Evolutionary conservation across 306 rosid species (phyloP).

Genomic region (Ammopiptanthus mongolicus): DNA sequence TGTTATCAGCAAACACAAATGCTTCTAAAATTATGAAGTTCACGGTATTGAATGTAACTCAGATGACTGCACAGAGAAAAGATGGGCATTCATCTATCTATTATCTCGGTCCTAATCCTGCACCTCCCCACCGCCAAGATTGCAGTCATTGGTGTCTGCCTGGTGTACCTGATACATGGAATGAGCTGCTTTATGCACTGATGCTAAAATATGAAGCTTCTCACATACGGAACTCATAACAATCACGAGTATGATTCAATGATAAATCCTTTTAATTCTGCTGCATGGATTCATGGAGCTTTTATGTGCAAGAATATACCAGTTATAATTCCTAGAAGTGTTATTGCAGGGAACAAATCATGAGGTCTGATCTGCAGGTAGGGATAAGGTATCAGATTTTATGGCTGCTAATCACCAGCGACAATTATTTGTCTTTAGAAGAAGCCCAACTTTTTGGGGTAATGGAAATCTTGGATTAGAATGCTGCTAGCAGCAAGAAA

Average conservation of each 20-base stretch:
- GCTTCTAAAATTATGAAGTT: conserved; percentile 29
- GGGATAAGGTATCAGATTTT: conserved; percentile 5
- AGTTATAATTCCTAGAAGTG: neutral
- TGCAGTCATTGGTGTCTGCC: conserved; percentile 99
- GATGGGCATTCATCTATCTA: conserved; percentile 85
- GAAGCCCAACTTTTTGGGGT: neutral
- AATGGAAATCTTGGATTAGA: neutral
- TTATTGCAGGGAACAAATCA: neutral
- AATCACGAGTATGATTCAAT: neutral
- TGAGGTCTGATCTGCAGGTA: neutral
- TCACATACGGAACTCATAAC: conserved; percentile 20
- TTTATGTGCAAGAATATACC: neutral
- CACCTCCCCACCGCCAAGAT: conserved; percentile 65
- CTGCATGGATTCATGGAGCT: neutral
- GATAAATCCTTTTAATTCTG: neutral
- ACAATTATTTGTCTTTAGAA: neutral
- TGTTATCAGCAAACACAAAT: conserved; percentile 34
- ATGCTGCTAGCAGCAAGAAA: neutral
- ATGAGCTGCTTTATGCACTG: conserved; percentile 72
- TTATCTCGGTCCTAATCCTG: conserved; percentile 46
- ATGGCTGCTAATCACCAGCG: neutral
- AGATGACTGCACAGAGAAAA: conserved; percentile 64
- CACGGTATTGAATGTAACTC: conserved; percentile 55
- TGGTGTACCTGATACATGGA: conserved; percentile 92
- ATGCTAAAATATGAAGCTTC: conserved; percentile 41